A percentile compares a stretch with the other conserved stretches of the same genome.
Evolutionary conservation across 2,329 filamentous ascomycete genomes (phyloP).

Genomic region (Fusarium sp.): DNA sequence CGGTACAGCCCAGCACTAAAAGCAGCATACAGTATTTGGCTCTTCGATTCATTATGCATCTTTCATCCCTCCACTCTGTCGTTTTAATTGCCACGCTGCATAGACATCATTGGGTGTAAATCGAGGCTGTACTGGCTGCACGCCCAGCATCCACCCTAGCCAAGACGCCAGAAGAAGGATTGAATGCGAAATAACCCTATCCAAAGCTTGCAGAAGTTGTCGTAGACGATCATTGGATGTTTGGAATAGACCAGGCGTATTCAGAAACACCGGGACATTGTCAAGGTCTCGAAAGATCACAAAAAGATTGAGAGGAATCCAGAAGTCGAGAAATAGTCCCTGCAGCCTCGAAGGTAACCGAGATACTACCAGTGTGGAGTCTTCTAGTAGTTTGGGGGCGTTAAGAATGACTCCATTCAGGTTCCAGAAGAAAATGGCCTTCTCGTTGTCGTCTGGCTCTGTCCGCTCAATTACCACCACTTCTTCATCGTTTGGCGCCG

Average conservation of each 20-base stretch:
- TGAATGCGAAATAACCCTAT: slow-evolving; percentile 7
- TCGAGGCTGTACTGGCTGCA: slow-evolving; percentile 8
- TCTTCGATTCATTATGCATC: accelerated
- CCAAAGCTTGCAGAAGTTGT: not conserved
- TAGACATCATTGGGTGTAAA: slow-evolving; percentile 20
- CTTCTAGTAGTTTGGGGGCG: slow-evolving; percentile 24
- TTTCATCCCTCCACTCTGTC: accelerated
- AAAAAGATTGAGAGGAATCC: slow-evolving; percentile 51
- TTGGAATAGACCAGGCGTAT: not conserved
- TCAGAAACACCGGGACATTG: slow-evolving; percentile 51
- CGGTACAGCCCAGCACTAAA: too few relatives aligned
- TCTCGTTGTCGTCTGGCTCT: slow-evolving; percentile 60
- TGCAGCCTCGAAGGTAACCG: slow-evolving; percentile 30
- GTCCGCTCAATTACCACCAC: slow-evolving; percentile 63
- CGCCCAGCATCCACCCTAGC: slow-evolving; percentile 1
- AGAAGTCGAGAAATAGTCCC: slow-evolving; percentile 43
- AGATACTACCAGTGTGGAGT: not conserved
- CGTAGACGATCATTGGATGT: accelerated
- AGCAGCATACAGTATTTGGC: too few relatives aligned
- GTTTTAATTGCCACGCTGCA: not conserved
- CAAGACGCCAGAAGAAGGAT: slow-evolving; percentile 6
- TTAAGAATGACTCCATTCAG: slow-evolving; percentile 60
- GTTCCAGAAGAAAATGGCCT: slow-evolving; percentile 66
- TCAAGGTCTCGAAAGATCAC: slow-evolving; percentile 50
- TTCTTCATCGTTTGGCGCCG: slow-evolving; percentile 52